Base-by-base conservation (phyloP, 495 filamentous ascomycete species). In the Mytilinidion resinicola region DNA sequence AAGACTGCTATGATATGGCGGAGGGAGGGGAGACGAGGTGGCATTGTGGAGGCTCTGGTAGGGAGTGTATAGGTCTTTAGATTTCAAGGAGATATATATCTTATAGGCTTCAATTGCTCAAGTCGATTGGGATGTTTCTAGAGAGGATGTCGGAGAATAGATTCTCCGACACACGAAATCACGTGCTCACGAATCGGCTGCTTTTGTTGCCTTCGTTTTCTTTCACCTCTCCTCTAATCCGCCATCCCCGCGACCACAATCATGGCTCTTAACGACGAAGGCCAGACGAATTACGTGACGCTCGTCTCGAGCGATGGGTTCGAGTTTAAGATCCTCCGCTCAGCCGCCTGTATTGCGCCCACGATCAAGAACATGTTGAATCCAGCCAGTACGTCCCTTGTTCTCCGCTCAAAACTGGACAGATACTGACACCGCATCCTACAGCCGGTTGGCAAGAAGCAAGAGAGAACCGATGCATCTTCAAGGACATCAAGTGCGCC, bases 341-440 rank as follows among this genome's bases (percentile, higher is more conserved):
- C 87, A 47, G 84, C 88, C 0, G 84, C 90, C 44, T 81, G 81
- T 60, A 72, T 88, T 50, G 89, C 89, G 17, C 85, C 85, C 17
- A 85, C 85, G 17, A 88, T 98, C 64, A 84, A 81, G 58, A 80
- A 84, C 64, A 96, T 96, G 91, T 72, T 98, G 43, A 86, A 95
- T 63, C 84, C 87, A 5, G 75, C 76, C 53, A 90, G 89, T 90
- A 70, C 58, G 83, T 71, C 19, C 21, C 50, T 35, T 35, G 21
- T 39, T 42, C 36, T 57, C 10, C 48, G 2, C n/a, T 51, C 42
- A 56, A 56, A 64, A 44, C 65, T 59, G 25, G 9, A 3, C 38
- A 30, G 20, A n/a, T 37, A 25, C 33, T 34, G n/a, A 37, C n/a
- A 51, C 7, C 9, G 8, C 57, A 19, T 35, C 9, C 46, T 35